These are phyloP conservation scores for Hymenoscyphus repandus DNA, from an alignment of 2,329 filamentous ascomycete genomes.

Conservation along the genomic window DNA sequence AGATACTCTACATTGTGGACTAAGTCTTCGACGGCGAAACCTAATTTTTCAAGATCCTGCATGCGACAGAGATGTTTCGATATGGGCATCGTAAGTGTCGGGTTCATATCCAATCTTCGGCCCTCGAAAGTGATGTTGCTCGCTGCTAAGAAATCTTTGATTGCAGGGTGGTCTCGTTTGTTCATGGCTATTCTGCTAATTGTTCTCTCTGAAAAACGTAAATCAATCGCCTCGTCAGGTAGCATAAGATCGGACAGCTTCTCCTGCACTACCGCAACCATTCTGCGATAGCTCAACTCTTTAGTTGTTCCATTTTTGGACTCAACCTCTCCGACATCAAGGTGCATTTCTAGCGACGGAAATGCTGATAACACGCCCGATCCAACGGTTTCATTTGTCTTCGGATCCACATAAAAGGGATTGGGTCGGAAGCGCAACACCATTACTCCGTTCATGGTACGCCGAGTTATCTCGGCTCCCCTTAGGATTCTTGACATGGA, in stretches of 20 bases:
- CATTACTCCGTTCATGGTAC: constrained; percentile 7
- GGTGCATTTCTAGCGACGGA: constrained; percentile 27
- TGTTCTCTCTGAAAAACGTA: constrained; percentile 28
- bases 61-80: constrained; percentile 20
- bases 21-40: not conserved
- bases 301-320: not conserved
- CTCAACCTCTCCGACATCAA: constrained; percentile 20
- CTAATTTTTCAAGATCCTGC: constrained; percentile 9
- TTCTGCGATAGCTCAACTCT: constrained; percentile 12
- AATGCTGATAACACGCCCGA: constrained; percentile 21
- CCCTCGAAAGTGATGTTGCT: constrained; percentile 17
- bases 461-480: not conserved
- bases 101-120: constrained; percentile 21
- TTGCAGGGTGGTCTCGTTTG: constrained; percentile 7
- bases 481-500: constrained; percentile 20
- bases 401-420: constrained; percentile 16
- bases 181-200: constrained; percentile 14
- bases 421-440: constrained; percentile 27
- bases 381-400: constrained; percentile 11
- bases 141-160: constrained; percentile 18
- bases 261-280: constrained; percentile 23
- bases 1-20: constrained; percentile 28
- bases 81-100: constrained; percentile 25
- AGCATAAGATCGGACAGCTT: constrained; percentile 28
- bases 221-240: constrained; percentile 27